Evolutionary conservation across 225 moss, liverwort and hornwort species (phyloP).

Genomic region (Marchantia paleacea): DNA sequence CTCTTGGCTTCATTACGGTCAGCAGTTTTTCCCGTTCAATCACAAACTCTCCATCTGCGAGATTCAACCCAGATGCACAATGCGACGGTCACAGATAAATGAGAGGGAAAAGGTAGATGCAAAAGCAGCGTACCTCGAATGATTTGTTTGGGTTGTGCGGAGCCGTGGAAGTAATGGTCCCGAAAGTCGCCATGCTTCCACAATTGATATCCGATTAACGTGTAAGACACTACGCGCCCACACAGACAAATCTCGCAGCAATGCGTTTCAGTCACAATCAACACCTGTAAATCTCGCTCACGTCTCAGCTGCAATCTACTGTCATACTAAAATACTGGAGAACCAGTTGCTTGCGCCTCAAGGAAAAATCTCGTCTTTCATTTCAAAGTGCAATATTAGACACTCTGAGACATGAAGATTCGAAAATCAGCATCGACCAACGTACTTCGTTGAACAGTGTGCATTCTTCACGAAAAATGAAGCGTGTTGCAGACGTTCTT

Average conservation of each 20-base stretch:
- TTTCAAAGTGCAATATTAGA: not conserved
- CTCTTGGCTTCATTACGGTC: not conserved
- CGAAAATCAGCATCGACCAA: not conserved
- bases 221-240: not conserved
- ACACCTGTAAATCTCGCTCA: not conserved
- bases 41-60: not conserved
- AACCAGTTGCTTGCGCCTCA: not conserved
- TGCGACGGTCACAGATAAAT: too few relatives aligned
- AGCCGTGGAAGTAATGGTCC: slow-evolving; percentile 52
- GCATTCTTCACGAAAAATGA: too few relatives aligned
- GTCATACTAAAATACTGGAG: not conserved
- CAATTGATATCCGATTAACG: not conserved
- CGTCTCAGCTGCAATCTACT: not conserved
- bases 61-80: not conserved
- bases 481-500: not conserved
- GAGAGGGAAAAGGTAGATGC: not conserved
- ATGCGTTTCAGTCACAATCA: not conserved
- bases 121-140: slow-evolving; percentile 55
- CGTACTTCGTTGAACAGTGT: not conserved
- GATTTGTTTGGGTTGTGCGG: slow-evolving; percentile 86
- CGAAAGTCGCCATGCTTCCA: slow-evolving; percentile 61
- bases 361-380: not conserved
- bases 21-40: not conserved
- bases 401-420: not conserved
- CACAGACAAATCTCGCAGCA: not conserved